Conservation (phyloP, 108 stramenopile species). For the Skeletonema grethae region DNA sequence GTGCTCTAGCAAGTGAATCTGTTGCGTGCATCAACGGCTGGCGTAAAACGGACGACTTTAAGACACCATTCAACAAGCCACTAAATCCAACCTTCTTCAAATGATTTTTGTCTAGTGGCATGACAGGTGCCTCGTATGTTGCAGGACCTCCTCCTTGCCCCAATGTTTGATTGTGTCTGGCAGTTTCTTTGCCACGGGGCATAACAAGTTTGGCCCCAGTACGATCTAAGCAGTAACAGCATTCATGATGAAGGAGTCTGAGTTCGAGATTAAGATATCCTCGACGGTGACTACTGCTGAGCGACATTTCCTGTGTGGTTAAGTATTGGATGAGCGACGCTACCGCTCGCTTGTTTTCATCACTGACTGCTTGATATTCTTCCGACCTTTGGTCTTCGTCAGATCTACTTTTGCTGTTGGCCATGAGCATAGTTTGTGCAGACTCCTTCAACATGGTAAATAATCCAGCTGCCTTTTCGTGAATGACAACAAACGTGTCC, state of each 20-base stretch:
- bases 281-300: conserved; percentile 76
- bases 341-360: conserved; percentile 61
- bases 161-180: conserved; percentile 28
- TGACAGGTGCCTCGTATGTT: conserved; percentile 71
- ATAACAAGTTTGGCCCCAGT: conserved; percentile 44
- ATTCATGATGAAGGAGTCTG: conserved; percentile 81
- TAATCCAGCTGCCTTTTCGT: conserved; percentile 83
- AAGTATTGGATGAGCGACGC: conserved; percentile 74
- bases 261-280: conserved; percentile 86
- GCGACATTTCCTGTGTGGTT: conserved; percentile 73
- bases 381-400: conserved; percentile 30
- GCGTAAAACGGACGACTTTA: conserved; percentile 79
- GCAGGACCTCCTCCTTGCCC: conserved; percentile 66
- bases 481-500: conserved; percentile 88
- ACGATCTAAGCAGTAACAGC: conserved; percentile 57
- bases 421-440: conserved; percentile 61
- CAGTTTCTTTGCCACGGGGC: conserved; percentile 18
- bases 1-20: conserved; percentile 82
- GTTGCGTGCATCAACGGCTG: conserved; percentile 85
- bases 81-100: conserved; percentile 63
- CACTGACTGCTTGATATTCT: conserved; percentile 42
- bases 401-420: conserved; percentile 20
- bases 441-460: conserved; percentile 77
- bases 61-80: conserved; percentile 69
- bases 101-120: conserved; percentile 68